phyloP scores from a whole-genome alignment of 257 asterid species.

The Nicotiana paniculata region DNA sequence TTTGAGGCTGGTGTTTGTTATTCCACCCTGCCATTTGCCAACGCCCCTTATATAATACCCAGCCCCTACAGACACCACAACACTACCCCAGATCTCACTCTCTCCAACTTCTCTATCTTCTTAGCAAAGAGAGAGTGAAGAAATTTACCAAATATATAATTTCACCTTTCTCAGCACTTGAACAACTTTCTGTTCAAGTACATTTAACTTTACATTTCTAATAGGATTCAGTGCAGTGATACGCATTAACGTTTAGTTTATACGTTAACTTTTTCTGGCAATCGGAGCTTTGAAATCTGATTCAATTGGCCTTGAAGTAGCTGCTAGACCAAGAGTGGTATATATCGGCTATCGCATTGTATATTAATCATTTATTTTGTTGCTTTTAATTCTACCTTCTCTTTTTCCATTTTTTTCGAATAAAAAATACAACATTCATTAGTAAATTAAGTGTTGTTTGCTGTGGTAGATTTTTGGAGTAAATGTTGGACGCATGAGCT shows the following conservation, averaged over 20 bases:
- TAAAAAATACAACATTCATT: not conserved
- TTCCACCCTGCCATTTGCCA: slow-evolving; percentile 3
- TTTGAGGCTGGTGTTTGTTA: not conserved
- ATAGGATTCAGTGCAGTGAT: not conserved
- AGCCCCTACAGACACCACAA: not conserved
- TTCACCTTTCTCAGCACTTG: not conserved
- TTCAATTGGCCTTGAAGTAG: not conserved
- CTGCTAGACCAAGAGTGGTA: not conserved
- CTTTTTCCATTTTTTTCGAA: not conserved
- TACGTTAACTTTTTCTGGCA: no score
- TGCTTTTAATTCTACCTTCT: not conserved
- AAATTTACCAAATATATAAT: not conserved
- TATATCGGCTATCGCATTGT: not conserved
- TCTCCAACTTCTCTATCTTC: not conserved
- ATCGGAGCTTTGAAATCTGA: not conserved
- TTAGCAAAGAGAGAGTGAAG: not conserved
- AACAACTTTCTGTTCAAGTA: not conserved
- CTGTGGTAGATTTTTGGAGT: not conserved
- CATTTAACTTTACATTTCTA: not conserved
- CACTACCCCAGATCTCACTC: not conserved
- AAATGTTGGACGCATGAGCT: not conserved
- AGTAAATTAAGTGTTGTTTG: not conserved
- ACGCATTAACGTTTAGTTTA: not conserved
- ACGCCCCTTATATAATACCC: not conserved
- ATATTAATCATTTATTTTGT: not conserved